Conservation (phyloP, 1,284 basidiomycete species). For the Fomitopsis palustris region DNA sequence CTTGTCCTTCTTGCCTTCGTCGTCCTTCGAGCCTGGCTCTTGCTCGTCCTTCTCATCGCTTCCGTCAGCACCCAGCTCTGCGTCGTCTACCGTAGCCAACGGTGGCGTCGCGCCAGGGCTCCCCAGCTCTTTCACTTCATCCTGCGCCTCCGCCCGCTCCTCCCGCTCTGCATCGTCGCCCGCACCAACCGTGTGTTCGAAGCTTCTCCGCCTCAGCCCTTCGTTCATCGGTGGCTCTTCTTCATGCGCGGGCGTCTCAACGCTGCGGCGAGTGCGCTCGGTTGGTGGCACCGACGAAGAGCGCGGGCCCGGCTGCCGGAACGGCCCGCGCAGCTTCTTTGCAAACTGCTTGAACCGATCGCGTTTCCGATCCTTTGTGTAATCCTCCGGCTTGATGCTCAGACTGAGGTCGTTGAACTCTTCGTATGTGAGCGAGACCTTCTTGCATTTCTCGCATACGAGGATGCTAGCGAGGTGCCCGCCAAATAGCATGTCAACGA, state of each 20-base stretch:
- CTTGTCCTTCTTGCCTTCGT: conserved; percentile 26
- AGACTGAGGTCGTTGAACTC: conserved; percentile 93
- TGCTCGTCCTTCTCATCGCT: conserved; percentile 22
- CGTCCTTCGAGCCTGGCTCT: conserved; percentile 26
- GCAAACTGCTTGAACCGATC: conserved; percentile 71
- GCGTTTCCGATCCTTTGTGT: conserved; percentile 60
- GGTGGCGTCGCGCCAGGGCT: conserved; percentile 2
- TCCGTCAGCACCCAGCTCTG: conserved; percentile 21
- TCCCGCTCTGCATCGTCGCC: conserved; percentile 4
- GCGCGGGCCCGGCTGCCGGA: conserved; percentile 27
- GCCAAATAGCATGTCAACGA: conserved; percentile 88
- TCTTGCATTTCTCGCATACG: conserved; percentile 91
- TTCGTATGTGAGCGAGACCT: conserved; percentile 88
- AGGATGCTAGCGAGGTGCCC: conserved; percentile 86
- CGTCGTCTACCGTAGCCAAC: conserved; percentile 12
- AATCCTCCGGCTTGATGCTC: conserved; percentile 80
- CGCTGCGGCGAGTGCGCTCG: conserved; percentile 26
- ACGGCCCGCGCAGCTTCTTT: conserved; percentile 45
- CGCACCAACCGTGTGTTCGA: conserved; percentile 24
- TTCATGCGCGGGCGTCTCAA: conserved; percentile 18
- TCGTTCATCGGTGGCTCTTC: conserved; percentile 22
- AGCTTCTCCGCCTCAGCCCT: conserved; percentile 25
- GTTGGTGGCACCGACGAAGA: conserved; percentile 29
- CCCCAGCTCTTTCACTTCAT: conserved; percentile 14
- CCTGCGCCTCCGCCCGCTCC: conserved; percentile 14